Evolutionary conservation across 139 green algal species (phyloP).

Genomic region (Tetraselmis chui): DNA sequence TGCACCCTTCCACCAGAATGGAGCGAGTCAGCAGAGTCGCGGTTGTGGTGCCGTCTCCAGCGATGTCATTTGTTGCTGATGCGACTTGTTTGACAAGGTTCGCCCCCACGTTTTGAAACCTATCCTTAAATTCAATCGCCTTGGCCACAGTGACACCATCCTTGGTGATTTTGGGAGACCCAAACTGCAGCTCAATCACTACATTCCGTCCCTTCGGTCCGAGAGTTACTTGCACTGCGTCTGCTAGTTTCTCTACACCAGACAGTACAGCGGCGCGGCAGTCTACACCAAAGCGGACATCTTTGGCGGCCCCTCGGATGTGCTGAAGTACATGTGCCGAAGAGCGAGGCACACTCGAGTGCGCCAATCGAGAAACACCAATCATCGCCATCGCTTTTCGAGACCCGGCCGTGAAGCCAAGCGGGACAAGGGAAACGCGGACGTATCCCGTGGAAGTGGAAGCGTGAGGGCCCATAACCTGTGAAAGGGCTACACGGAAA

Average conservation of each 20-base stretch:
- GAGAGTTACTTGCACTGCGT: slow-evolving; percentile 97
- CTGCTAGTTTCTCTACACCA: slow-evolving; percentile 92
- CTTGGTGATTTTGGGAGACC: slow-evolving; percentile 98
- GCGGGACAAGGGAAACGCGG: too few relatives aligned
- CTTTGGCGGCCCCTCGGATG: slow-evolving; percentile 69
- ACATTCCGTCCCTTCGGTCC: slow-evolving; percentile 98
- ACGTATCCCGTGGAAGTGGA: too few relatives aligned
- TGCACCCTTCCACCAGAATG: slow-evolving; percentile 91
- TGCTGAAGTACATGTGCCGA: neutral
- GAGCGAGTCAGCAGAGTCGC: slow-evolving; percentile 93
- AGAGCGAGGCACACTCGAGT: too few relatives aligned
- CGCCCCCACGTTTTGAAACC: slow-evolving; percentile 89
- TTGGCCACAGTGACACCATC: slow-evolving; percentile 98
- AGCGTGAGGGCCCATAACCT: too few relatives aligned
- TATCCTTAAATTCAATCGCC: slow-evolving; percentile 87
- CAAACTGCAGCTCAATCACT: slow-evolving; percentile 96
- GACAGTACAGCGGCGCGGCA: slow-evolving; percentile 77
- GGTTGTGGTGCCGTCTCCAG: slow-evolving; percentile 95
- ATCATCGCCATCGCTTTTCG: too few relatives aligned
- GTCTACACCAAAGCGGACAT: slow-evolving; percentile 92
- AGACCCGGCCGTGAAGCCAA: too few relatives aligned
- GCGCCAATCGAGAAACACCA: too few relatives aligned
- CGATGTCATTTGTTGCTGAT: slow-evolving; percentile 94
- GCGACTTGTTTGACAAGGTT: slow-evolving; percentile 89
- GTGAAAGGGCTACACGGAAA: too few relatives aligned